Conservation (phyloP, 495 filamentous ascomycete genomes). For the Penicillium simplicissimum region DNA sequence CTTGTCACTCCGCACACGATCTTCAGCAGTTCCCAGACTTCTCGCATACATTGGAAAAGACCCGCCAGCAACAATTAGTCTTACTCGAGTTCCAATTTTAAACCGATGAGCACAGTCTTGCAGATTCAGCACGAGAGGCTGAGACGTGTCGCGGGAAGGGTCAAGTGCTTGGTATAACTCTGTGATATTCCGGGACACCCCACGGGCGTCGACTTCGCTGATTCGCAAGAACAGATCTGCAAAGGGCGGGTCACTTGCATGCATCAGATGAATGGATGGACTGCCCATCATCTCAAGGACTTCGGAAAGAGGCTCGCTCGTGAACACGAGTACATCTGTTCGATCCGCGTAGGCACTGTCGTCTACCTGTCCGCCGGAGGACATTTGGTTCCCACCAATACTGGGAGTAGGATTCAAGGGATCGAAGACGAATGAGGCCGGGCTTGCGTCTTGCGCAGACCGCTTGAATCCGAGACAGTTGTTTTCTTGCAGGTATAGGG, state of each 20-base stretch:
- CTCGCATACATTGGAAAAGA: constrained; percentile 26
- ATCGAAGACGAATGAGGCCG: constrained; percentile 31
- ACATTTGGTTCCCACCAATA: constrained; percentile 23
- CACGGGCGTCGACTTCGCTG: constrained; percentile 30
- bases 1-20: constrained; percentile 18
- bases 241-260: constrained; percentile 28
- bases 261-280: constrained; percentile 24
- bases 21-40: constrained; percentile 21
- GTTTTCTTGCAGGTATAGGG: constrained; percentile 23
- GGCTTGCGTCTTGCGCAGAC: constrained; percentile 12
- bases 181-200: constrained; percentile 30
- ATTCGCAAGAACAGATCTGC: constrained; percentile 33
- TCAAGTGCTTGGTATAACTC: constrained; percentile 24
- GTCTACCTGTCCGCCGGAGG: constrained; percentile 19
- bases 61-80: constrained; percentile 21
- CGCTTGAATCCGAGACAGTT: constrained; percentile 9
- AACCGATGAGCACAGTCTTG: constrained; percentile 25
- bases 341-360: constrained; percentile 26
- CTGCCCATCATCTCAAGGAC: constrained; percentile 27
- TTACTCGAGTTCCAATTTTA: constrained; percentile 12
- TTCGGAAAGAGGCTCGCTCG: constrained; percentile 25
- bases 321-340: constrained; percentile 31
- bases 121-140: constrained; percentile 14
- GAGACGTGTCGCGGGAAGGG: constrained; percentile 14
- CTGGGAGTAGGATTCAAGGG: constrained; percentile 30